These are phyloP conservation scores for Penicillium canariense DNA, from an alignment of 495 filamentous ascomycete species.

Conservation along the genomic window DNA sequence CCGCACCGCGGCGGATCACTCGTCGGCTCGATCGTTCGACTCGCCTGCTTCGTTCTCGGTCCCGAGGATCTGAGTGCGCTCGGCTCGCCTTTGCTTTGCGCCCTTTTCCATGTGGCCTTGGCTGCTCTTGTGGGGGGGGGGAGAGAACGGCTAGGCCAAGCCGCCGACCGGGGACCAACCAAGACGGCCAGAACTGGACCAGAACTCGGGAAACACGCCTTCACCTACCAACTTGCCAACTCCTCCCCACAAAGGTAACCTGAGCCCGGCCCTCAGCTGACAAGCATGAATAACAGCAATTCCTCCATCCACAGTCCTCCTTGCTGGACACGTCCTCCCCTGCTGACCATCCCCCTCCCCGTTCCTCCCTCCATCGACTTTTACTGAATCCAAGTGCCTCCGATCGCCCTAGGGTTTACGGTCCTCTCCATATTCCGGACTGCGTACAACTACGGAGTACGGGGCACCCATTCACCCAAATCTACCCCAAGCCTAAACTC, in stretches of 20 bases:
- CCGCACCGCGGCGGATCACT: not conserved
- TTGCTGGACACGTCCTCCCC: not conserved
- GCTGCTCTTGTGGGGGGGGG: not conserved
- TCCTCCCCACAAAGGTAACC: not conserved
- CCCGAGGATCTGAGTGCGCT: not conserved
- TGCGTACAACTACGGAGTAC: too few species aligned
- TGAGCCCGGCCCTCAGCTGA: not conserved
- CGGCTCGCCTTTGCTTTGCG: not conserved
- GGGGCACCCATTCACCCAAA: too few species aligned
- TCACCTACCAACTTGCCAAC: not conserved
- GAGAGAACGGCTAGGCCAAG: too few species aligned
- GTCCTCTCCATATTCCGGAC: too few species aligned
- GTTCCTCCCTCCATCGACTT: not conserved
- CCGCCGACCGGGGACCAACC: too few species aligned
- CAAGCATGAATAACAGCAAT: not conserved
- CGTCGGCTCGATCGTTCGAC: not conserved
- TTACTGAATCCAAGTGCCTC: not conserved
- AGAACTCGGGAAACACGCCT: slow-evolving; percentile 5
- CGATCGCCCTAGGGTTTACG: too few species aligned
- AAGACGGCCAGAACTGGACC: too few species aligned
- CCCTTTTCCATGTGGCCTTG: not conserved
- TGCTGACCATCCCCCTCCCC: not conserved
- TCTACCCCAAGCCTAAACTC: too few species aligned
- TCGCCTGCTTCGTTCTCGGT: not conserved
- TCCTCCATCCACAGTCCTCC: not conserved